Percentiles rank a stretch among this genome's conserved stretches.
These are phyloP conservation scores for Pythium rishiriense DNA, from an alignment of 352 stramenopile genomes.

Conservation along the genomic window DNA sequence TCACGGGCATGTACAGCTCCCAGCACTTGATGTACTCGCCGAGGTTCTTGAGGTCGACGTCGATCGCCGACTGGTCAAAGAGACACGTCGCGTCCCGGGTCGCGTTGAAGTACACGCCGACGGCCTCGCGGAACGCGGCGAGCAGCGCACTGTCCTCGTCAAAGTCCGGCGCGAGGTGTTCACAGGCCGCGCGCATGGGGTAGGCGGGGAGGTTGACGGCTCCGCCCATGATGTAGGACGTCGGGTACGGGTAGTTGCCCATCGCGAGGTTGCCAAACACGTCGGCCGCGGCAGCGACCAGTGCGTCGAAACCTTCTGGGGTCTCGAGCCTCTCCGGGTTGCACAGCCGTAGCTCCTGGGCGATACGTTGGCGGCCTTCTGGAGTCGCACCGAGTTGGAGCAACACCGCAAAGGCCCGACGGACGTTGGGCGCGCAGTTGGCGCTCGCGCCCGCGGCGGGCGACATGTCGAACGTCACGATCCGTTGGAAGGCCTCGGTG, in stretches of 20 bases:
- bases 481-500: conserved; percentile 51
- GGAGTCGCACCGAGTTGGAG: neutral
- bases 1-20: conserved; percentile 73
- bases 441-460: conserved; percentile 55
- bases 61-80: neutral
- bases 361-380: conserved; percentile 30
- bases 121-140: conserved; percentile 46
- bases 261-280: conserved; percentile 94
- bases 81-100: conserved; percentile 31
- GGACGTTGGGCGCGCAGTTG: conserved; percentile 81
- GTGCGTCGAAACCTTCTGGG: conserved; percentile 40
- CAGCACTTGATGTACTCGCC: conserved; percentile 65
- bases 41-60: neutral
- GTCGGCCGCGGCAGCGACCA: conserved; percentile 68
- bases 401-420: neutral
- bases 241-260: conserved; percentile 96
- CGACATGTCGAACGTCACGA: conserved; percentile 65
- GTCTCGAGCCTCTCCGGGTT: conserved; percentile 42
- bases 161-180: conserved; percentile 37
- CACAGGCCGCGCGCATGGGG: conserved; percentile 88
- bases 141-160: conserved; percentile 42
- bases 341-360: conserved; percentile 52
- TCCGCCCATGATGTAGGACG: conserved; percentile 93
- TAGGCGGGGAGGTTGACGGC: conserved; percentile 83
- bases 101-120: conserved; percentile 84